Percentiles rank a stretch among this genome's conserved stretches.
Conservation (phyloP, 331 rosid species). For the Cydonia oblonga region DNA sequence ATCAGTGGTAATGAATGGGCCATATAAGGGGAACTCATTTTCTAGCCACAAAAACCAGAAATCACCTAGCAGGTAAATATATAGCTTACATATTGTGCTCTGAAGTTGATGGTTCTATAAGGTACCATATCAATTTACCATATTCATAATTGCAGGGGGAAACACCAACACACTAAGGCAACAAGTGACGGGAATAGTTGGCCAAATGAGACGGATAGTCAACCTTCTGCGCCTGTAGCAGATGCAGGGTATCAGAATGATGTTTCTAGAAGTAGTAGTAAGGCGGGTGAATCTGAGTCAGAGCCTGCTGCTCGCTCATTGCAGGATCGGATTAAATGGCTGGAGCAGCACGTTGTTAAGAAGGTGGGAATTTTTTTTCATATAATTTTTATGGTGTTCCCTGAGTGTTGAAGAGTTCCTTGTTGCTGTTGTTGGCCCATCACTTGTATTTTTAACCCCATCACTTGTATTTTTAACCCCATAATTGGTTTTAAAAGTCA, state of each 20-base stretch:
- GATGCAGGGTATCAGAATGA: constrained; percentile 33
- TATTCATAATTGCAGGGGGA: constrained; percentile 48
- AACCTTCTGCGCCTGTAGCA: constrained; percentile 38
- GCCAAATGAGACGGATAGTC: constrained; percentile 54
- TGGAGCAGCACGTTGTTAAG: constrained; percentile 51
- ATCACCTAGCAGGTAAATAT: constrained; percentile 56
- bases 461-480: neutral
- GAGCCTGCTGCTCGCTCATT: constrained; percentile 32
- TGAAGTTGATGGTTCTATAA: neutral
- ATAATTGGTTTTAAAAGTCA: neutral
- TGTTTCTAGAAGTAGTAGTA: constrained; percentile 42
- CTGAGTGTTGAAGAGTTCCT: neutral
- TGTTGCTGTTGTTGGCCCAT: neutral
- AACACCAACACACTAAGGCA: constrained; percentile 45
- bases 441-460: neutral
- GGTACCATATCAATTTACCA: constrained; percentile 7
- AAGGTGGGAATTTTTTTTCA: constrained; percentile 35
- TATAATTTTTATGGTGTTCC: neutral
- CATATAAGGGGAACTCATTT: constrained; percentile 39
- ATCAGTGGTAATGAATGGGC: constrained; percentile 53
- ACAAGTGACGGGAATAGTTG: constrained; percentile 40
- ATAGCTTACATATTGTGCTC: constrained; percentile 7
- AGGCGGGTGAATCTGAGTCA: constrained; percentile 45
- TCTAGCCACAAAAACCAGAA: constrained; percentile 52
- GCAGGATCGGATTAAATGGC: constrained; percentile 45